Evolutionary conservation across 2,329 filamentous ascomycete species (phyloP).

Genomic region (Microdochium nivale): DNA sequence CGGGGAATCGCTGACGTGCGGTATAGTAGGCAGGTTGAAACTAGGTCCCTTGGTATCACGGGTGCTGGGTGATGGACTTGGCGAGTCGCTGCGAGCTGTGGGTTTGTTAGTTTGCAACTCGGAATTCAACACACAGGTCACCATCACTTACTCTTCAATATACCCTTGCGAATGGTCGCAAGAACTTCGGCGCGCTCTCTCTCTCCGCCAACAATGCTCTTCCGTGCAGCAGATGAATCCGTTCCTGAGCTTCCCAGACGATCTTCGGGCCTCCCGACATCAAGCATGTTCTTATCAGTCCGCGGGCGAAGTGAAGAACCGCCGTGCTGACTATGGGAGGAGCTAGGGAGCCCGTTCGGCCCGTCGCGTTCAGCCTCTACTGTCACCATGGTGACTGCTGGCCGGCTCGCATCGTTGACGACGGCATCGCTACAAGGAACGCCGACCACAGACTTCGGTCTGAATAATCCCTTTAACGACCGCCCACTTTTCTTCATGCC

Average conservation of each 20-base stretch:
- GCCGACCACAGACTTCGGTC: conserved; percentile 85
- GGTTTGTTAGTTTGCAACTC: conserved; percentile 13
- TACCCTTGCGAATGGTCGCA: conserved; percentile 88
- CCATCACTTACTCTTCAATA: conserved; percentile 68
- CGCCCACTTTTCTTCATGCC: conserved; percentile 93
- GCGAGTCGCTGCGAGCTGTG: conserved; percentile 55
- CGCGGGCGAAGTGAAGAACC: conserved; percentile 78
- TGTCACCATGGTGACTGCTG: conserved; percentile 91
- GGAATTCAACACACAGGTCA: conserved; percentile 2
- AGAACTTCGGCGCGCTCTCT: conserved; percentile 85
- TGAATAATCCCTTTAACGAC: conserved; percentile 87
- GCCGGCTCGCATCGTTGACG: conserved; percentile 59
- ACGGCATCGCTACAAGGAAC: conserved; percentile 62
- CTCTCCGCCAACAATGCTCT: conserved; percentile 87
- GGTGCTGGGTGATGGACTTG: conserved; percentile 57
- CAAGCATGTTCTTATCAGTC: conserved; percentile 73
- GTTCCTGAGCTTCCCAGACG: conserved; percentile 47
- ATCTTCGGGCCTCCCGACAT: conserved; percentile 49
- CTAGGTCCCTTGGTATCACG: conserved; percentile 43
- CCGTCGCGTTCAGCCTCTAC: conserved; percentile 86
- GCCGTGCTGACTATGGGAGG: conserved; percentile 55
- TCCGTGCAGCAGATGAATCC: conserved; percentile 57
- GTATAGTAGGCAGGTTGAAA: conserved; percentile 52
- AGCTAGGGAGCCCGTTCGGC: conserved; percentile 67
- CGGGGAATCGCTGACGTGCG: conserved; percentile 65